Evolutionary conservation across 352 stramenopile species (phyloP), one percentile per base, ranked within the genome.

Genomic region (Pythium aristosporum): DNA sequence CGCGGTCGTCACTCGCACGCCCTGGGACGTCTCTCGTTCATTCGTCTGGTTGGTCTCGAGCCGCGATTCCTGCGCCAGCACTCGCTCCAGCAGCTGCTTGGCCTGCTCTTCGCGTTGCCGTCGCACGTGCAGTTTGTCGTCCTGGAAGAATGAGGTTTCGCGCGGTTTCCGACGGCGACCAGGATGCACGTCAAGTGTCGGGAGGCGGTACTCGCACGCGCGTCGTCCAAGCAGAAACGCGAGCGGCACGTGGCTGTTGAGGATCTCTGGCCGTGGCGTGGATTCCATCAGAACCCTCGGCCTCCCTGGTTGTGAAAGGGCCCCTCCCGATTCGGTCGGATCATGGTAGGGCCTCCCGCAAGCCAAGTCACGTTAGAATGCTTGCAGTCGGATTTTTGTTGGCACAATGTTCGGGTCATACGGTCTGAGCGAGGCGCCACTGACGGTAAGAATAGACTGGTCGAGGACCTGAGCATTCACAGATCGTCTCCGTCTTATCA

Each of bases 211-310:
- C 20, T 73, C 53, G 47, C 69, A 80, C 13, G 67, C 73, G 3
- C 73, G 72, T 28, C 69, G 54, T 2, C 83, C 83, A 5, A 90
- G 81, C 16, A 92, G 71, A 61, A 92, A 92, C 37, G 77, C 68
- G 16, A 92, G 71, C 36, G 83, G 83, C 6, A 92, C 76, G 65
- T 92, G 65, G 39, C 86, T 77, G 32, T 82, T 75, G 54, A 49
- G 54, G 39, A 73, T 79, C 68, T 69, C 62, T 1, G 20, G 20
- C 12, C 61, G 42, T 41, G 39, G 42, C 4, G 28, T 51, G 1
- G 15, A 10, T 5, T 34, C 46, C 57, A 63, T 63, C 12, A 30
- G 10, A 15, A 9, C 46, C 6, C 10, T 34, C 7, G 46, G 25
- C 25, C 25, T 30, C 5, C 25, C 25, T 30, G 25, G 25, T 30